Evolutionary conservation across 805 yeast genomes (phyloP).

Genomic region (Yamadazyma nakazawae): DNA sequence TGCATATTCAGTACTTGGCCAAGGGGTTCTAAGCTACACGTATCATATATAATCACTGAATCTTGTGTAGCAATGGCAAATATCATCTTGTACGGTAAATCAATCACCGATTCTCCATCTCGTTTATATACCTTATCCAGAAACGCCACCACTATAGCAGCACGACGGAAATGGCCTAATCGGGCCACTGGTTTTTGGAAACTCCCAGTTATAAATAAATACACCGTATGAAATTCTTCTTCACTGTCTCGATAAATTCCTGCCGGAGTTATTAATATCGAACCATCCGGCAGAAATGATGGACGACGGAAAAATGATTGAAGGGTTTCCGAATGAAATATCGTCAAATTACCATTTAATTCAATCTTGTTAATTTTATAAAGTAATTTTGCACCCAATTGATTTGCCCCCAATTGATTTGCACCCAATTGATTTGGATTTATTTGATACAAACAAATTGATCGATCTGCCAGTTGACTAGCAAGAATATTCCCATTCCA

Average conservation of each 20-base stretch:
- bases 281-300: constrained; percentile 88
- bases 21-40: constrained; percentile 64
- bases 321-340: constrained; percentile 83
- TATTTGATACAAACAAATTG: constrained; percentile 76
- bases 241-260: constrained; percentile 46
- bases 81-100: constrained; percentile 72
- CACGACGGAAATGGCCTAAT: constrained; percentile 74
- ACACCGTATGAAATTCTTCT: constrained; percentile 53
- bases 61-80: constrained; percentile 94
- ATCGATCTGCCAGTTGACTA: constrained; percentile 87
- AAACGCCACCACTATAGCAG: constrained; percentile 80
- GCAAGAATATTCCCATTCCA: constrained; percentile 88
- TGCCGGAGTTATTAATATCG: constrained; percentile 70
- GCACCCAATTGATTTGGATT: background rate
- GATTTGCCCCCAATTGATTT: too few species aligned
- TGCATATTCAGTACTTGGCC: constrained; percentile 78
- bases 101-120: constrained; percentile 35
- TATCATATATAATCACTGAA: constrained; percentile 76
- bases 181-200: constrained; percentile 72
- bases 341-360: constrained; percentile 10
- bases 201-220: constrained; percentile 71
- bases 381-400: constrained; percentile 11
- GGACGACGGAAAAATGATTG: constrained; percentile 88
- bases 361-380: constrained; percentile 13
- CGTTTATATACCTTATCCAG: constrained; percentile 61